Evolutionary conservation across 2,329 filamentous ascomycete species (phyloP).

Genomic region (Ramularia endophylla): DNA sequence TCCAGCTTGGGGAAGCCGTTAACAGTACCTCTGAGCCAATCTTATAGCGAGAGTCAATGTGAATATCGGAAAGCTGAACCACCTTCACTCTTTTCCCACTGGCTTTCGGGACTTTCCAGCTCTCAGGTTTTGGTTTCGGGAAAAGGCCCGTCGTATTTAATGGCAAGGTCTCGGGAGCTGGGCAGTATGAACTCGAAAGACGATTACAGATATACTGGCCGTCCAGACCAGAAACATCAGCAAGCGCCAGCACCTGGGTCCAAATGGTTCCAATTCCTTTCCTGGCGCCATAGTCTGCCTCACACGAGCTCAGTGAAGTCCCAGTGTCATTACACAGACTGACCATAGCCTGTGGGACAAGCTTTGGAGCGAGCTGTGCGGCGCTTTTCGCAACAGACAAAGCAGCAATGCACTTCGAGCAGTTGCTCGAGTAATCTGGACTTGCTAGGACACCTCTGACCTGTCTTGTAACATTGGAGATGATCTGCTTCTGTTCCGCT

Average conservation of each 20-base stretch:
- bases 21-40: constrained; percentile 48
- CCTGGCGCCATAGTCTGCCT: constrained; percentile 42
- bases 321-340: constrained; percentile 45
- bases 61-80: constrained; percentile 51
- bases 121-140: constrained; percentile 49
- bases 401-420: constrained; percentile 49
- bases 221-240: constrained; percentile 50
- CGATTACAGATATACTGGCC: constrained; percentile 53
- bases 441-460: constrained; percentile 40
- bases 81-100: constrained; percentile 53
- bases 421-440: constrained; percentile 34
- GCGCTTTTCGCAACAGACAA: constrained; percentile 47
- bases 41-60: constrained; percentile 49
- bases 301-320: constrained; percentile 43
- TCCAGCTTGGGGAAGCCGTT: no score
- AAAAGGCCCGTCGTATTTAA: constrained; percentile 44
- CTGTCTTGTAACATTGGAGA: constrained; percentile 40
- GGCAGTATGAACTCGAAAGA: constrained; percentile 44
- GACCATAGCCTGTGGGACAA: constrained; percentile 48
- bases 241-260: constrained; percentile 52
- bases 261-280: constrained; percentile 50
- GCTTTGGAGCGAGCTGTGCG: constrained; percentile 44
- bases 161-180: constrained; percentile 39
- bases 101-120: constrained; percentile 38
- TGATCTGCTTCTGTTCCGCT: constrained; percentile 35